Percentiles rank a stretch among this genome's conserved stretches.
These are phyloP conservation scores for Saussurea involucrata DNA, from an alignment of 129 eudicot genomes.

Conservation along the genomic window DNA sequence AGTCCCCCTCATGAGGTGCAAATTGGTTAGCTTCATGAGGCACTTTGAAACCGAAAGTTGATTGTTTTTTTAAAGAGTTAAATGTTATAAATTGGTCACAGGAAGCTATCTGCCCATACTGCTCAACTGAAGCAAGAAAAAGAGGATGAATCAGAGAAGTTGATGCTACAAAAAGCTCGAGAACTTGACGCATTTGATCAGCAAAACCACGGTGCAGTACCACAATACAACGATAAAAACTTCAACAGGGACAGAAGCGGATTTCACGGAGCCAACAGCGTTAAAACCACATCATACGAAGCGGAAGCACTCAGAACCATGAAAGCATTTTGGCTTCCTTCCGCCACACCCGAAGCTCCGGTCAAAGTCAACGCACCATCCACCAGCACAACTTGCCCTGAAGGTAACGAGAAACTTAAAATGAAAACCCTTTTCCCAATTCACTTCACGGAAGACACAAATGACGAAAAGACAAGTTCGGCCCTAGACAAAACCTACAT, in stretches of 20 bases:
- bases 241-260: slow-evolving; percentile 56
- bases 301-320: slow-evolving; percentile 92
- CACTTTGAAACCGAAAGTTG: neutral
- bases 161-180: slow-evolving; percentile 73
- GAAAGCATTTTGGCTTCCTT: slow-evolving; percentile 99
- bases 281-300: slow-evolving; percentile 82
- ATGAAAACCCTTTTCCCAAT: slow-evolving; percentile 74
- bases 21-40: neutral
- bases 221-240: slow-evolving; percentile 83
- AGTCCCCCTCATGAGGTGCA: neutral
- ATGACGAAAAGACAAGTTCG: slow-evolving; percentile 39
- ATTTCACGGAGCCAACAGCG: slow-evolving; percentile 96
- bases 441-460: slow-evolving; percentile 63
- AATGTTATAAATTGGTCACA: slow-evolving; percentile 32
- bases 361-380: slow-evolving; percentile 81
- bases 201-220: slow-evolving; percentile 91
- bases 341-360: slow-evolving; percentile 93
- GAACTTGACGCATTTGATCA: slow-evolving; percentile 95
- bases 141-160: slow-evolving; percentile 77
- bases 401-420: slow-evolving; percentile 84
- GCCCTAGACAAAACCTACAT: slow-evolving; percentile 58
- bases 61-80: slow-evolving; percentile 7
- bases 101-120: slow-evolving; percentile 78
- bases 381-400: slow-evolving; percentile 72
- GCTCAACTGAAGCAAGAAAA: slow-evolving; percentile 81